These are phyloP conservation scores for Candida qinlingensis DNA, from an alignment of 805 yeast species.

Conservation along the genomic window DNA sequence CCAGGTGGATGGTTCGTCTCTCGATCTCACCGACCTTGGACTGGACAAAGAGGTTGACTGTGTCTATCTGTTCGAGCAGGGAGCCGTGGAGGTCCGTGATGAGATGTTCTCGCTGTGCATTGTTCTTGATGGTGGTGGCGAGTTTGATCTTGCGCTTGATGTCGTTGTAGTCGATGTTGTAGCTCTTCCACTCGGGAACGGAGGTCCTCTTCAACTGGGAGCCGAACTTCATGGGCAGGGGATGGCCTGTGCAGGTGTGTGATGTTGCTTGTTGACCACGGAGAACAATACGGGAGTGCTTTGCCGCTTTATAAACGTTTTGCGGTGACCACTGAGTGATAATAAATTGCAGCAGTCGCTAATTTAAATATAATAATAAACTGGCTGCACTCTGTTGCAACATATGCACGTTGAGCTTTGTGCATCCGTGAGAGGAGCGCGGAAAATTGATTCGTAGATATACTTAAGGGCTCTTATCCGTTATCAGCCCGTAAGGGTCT, in stretches of 20 bases:
- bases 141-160: slow-evolving; percentile 59
- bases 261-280: too few relatives aligned
- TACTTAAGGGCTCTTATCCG: too few relatives aligned
- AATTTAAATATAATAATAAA: not conserved
- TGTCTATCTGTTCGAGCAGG: slow-evolving; percentile 55
- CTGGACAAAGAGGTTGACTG: slow-evolving; percentile 52
- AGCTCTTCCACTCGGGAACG: slow-evolving; percentile 82
- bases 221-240: slow-evolving; percentile 76
- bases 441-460: too few relatives aligned
- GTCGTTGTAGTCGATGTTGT: slow-evolving; percentile 79
- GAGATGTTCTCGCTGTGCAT: not conserved
- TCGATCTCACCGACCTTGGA: slow-evolving; percentile 68
- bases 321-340: too few relatives aligned
- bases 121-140: slow-evolving; percentile 31
- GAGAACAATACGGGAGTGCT: too few relatives aligned
- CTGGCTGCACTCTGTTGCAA: not conserved
- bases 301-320: too few relatives aligned
- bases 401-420: not conserved
- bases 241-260: too few relatives aligned
- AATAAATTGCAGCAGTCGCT: too few relatives aligned
- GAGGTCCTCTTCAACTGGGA: slow-evolving; percentile 67
- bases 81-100: slow-evolving; percentile 34
- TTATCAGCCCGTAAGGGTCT: too few relatives aligned
- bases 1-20: slow-evolving; percentile 39
- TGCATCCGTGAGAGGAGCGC: too few relatives aligned